Percentiles rank a stretch among this genome's conserved stretches.
Conservation (phyloP, 345 rosid genomes). For the Pistacia integerrima region DNA sequence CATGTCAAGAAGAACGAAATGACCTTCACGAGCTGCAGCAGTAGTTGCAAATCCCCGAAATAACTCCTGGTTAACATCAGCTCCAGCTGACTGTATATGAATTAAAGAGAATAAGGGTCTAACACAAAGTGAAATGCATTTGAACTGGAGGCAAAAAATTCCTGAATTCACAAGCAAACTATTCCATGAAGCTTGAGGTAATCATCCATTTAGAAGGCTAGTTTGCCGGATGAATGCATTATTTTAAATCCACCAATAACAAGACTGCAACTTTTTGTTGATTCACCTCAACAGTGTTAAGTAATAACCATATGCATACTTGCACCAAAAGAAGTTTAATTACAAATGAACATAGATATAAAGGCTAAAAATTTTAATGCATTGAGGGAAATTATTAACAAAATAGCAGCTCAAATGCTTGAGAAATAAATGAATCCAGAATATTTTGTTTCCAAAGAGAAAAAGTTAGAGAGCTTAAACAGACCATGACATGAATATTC, state of each 20-base stretch:
- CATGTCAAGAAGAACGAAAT: conserved; percentile 35
- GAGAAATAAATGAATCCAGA: no score
- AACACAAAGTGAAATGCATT: neutral
- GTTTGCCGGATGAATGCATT: neutral
- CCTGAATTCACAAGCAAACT: neutral
- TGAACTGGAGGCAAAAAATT: neutral
- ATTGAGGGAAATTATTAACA: neutral
- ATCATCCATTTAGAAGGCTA: conserved; percentile 9
- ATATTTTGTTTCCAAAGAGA: no score
- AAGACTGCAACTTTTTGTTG: neutral
- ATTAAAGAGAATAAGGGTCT: conserved; percentile 8
- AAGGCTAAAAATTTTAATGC: neutral
- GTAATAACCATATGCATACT: neutral
- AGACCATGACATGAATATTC: no score
- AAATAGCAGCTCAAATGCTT: neutral
- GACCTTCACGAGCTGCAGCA: conserved; percentile 45
- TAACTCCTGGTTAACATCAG: conserved; percentile 41
- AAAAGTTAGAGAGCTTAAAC: no score
- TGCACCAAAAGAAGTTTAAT: neutral
- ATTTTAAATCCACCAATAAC: neutral
- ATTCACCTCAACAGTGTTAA: no score
- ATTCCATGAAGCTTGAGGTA: neutral
- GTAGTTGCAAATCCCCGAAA: conserved; percentile 44
- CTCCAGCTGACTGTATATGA: conserved; percentile 35
- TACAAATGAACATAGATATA: neutral